Evolutionary conservation across 495 filamentous ascomycete species (phyloP).

Genomic region (Pyrenula aspistea): DNA sequence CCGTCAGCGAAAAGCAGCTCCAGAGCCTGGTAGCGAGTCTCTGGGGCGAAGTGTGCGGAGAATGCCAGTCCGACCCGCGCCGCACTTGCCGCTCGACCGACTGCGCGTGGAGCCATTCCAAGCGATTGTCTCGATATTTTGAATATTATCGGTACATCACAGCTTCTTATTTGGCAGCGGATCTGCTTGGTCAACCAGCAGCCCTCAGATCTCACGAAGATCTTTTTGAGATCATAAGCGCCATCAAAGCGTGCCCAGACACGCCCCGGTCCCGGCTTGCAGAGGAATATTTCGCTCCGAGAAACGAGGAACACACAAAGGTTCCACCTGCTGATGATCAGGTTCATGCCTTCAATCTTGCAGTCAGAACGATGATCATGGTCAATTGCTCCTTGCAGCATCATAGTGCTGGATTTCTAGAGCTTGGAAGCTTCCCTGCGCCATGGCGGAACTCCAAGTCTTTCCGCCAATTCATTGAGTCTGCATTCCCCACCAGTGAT

Average conservation of each 20-base stretch:
- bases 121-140: slow-evolving; percentile 15
- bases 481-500: slow-evolving; percentile 14
- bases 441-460: slow-evolving; percentile 12
- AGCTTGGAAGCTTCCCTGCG: slow-evolving; percentile 9
- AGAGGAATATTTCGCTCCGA: neutral
- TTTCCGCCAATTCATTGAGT: slow-evolving; percentile 11
- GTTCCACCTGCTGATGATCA: slow-evolving; percentile 5
- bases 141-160: slow-evolving; percentile 18
- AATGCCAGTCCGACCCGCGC: slow-evolving; percentile 6
- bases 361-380: slow-evolving; percentile 21
- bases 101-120: slow-evolving; percentile 10
- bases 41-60: slow-evolving; percentile 14
- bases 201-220: slow-evolving; percentile 16
- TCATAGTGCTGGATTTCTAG: slow-evolving; percentile 10
- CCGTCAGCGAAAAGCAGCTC: slow-evolving; percentile 6
- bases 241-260: slow-evolving; percentile 6
- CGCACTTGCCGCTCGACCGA: slow-evolving; percentile 3
- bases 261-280: neutral
- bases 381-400: slow-evolving; percentile 14
- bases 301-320: neutral
- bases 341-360: slow-evolving; percentile 17
- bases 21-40: slow-evolving; percentile 9
- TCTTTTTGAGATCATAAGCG: slow-evolving; percentile 13
- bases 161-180: slow-evolving; percentile 13
- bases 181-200: slow-evolving; percentile 4